These are phyloP conservation scores for Spironucleus salmonicida DNA, from an alignment of 208 protist genomes.

Conservation along the genomic window DNA sequence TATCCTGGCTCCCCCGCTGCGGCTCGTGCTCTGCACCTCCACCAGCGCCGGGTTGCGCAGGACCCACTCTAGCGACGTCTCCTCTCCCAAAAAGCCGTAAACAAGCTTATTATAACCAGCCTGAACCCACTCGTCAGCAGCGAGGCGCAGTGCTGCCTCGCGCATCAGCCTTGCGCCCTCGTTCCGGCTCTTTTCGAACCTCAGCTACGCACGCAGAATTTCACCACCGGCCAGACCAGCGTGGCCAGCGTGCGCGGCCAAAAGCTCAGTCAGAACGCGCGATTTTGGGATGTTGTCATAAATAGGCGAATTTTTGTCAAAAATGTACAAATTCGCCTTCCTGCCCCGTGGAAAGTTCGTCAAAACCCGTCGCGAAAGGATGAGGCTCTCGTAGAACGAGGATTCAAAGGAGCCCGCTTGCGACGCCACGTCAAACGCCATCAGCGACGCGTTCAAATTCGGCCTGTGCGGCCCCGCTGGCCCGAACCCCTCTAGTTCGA, in stretches of 20 bases:
- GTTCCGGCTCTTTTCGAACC: too few species aligned
- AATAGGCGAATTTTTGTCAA: not conserved
- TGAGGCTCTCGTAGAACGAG: not conserved
- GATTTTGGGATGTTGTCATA: not conserved
- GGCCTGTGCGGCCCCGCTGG: not conserved
- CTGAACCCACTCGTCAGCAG: too few species aligned
- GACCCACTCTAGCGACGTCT: too few species aligned
- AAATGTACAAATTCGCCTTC: not conserved
- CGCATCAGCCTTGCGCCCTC: too few species aligned
- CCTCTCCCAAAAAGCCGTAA: too few species aligned
- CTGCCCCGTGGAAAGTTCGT: not conserved
- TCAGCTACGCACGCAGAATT: too few species aligned
- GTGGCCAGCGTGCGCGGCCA: not conserved
- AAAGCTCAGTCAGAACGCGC: not conserved
- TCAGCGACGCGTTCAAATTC: not conserved
- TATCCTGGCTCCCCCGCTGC: too few species aligned
- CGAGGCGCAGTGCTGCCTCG: too few species aligned
- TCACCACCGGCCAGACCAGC: not conserved
- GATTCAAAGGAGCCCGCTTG: not conserved
- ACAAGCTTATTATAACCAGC: too few species aligned
- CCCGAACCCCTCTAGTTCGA: not conserved
- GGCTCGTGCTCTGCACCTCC: too few species aligned
- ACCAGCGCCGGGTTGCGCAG: too few species aligned
- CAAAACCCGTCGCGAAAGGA: not conserved
- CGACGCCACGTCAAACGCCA: not conserved